A percentile compares a stretch with the other conserved stretches of the same genome.
Evolutionary conservation across 352 stramenopile species (phyloP).

Genomic region (Globisporangium emineosum): DNA sequence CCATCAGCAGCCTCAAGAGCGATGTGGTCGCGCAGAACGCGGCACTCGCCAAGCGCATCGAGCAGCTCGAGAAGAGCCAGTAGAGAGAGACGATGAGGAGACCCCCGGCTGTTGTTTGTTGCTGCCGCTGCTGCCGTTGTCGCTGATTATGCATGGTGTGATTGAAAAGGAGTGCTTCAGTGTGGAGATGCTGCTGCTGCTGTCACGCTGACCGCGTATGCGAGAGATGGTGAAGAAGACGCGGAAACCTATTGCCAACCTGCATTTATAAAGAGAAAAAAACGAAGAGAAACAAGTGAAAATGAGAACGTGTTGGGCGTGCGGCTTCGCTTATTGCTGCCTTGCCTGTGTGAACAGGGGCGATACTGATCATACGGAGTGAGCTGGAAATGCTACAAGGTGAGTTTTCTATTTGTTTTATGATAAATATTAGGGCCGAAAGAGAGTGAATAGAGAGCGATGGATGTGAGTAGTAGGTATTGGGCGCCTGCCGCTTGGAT

Average conservation of each 20-base stretch:
- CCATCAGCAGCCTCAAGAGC: slow-evolving; percentile 60
- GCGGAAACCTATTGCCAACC: background rate
- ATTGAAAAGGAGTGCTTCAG: background rate
- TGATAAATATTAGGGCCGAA: slow-evolving; percentile 5
- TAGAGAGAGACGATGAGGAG: slow-evolving; percentile 19
- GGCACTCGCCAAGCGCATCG: slow-evolving; percentile 67
- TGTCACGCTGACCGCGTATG: background rate
- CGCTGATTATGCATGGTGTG: background rate
- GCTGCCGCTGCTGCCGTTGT: background rate
- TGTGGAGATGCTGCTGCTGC: background rate
- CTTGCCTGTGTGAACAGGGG: background rate
- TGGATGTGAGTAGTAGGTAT: background rate
- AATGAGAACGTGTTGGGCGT: background rate
- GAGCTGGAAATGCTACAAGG: background rate
- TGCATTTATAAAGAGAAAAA: slow-evolving; percentile 8
- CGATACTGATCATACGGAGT: too few relatives aligned
- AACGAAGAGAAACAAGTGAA: background rate
- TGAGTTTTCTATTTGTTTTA: slow-evolving; percentile 6
- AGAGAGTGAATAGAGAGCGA: background rate
- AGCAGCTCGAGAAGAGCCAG: slow-evolving; percentile 70
- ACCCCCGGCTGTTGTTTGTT: slow-evolving; percentile 1
- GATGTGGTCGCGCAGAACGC: slow-evolving; percentile 69
- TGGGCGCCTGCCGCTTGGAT: background rate
- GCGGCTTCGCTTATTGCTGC: background rate
- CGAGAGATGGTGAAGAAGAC: background rate